Conservation (phyloP, 345 rosid species). For the Salix dunnii region DNA sequence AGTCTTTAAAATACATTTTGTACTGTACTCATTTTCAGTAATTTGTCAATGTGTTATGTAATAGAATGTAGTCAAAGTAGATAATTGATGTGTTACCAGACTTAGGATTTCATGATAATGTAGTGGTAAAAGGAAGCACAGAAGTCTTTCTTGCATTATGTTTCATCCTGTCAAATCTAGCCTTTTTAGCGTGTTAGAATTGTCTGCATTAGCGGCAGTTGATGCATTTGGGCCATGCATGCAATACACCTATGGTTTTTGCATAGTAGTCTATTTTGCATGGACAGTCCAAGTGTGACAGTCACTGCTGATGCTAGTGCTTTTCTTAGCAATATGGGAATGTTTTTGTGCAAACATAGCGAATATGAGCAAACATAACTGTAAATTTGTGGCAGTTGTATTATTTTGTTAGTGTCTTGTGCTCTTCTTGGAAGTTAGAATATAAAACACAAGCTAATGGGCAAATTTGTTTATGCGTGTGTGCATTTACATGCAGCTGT, state of each 20-base stretch:
- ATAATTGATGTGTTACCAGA: neutral
- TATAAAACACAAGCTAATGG: neutral
- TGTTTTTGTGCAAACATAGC: neutral
- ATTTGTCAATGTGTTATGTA: neutral
- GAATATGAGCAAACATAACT: neutral
- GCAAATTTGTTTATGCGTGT: neutral
- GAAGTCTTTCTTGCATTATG: neutral
- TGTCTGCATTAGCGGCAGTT: neutral
- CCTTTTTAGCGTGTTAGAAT: neutral
- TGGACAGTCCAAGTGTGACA: neutral
- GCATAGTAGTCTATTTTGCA: neutral
- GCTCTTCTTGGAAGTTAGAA: neutral
- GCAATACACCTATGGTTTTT: neutral
- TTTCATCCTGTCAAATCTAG: neutral
- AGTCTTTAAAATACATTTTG: neutral
- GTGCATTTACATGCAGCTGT: neutral
- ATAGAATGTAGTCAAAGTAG: neutral
- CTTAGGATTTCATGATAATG: neutral
- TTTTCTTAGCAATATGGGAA: neutral
- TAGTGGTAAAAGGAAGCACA: neutral
- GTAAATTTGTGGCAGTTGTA: neutral
- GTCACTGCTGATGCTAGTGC: neutral
- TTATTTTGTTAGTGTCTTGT: neutral
- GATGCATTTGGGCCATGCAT: neutral
- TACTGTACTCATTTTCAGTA: neutral